Base-by-base conservation (phyloP, 2,329 filamentous ascomycete genomes). In the Apiospora sp. region DNA sequence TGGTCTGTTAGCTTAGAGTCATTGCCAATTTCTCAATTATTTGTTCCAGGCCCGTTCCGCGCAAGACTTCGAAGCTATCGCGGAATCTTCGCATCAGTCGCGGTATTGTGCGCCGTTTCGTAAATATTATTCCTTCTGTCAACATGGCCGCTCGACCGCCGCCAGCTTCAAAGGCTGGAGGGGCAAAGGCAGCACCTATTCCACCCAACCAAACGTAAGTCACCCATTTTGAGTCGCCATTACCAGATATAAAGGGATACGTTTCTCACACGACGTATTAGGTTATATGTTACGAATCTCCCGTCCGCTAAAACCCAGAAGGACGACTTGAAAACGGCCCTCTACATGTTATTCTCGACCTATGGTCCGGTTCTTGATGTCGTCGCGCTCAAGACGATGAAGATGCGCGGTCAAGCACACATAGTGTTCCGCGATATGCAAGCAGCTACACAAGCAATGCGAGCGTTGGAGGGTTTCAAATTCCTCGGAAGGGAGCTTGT, bases 331-430 rank as follows among this genome's bases (percentile, higher is more conserved):
- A 92, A 95, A 79, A 92, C 94, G 67, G 92, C 93, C 6, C 88
- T 99, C 43, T 99, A 99, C 85, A 93, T 95, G 82, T 89, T 98
- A 16, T 98, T 98, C 82, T 94, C 95, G 14, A 97, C 95, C 19
- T 97, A 98, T 81, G 96, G 96, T 54, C 91, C 94, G 0, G 93
- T 99, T 22, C 90, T 99, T 73, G 96, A 99, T 81, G 90, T 99
- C 27, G 93, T 98, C 68, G 94, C 94, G 43, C 87, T 98, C 77
- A 97, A 95, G 85, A 97, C 94, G 1, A 88, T 88, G 82, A 94
- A 94, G 84, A 98, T 98, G 95, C 92, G 96, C 69, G 96, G 96
- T 3, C 96, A 99, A 84, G 96, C 96, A 74, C 96, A 98, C 80
- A 87, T 99, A 74, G 93, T 96, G 19, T 98, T 95, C 82, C 90